A percentile compares a stretch with the other conserved stretches of the same genome.
Evolutionary conservation across 805 yeast species (phyloP).

Genomic region (Ogataea corticis): DNA sequence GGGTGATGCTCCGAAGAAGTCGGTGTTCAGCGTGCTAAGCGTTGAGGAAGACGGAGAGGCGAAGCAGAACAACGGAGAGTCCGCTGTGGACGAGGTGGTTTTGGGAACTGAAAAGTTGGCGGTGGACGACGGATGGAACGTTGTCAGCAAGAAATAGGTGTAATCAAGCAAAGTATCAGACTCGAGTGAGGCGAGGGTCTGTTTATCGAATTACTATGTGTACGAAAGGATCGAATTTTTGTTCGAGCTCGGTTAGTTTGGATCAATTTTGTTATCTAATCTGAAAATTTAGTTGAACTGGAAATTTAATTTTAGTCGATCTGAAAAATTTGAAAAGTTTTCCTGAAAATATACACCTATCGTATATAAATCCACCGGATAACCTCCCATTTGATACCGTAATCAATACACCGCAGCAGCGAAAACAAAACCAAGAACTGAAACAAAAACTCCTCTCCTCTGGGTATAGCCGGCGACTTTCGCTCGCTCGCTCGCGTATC

Average conservation of each 20-base stretch:
- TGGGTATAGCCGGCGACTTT: too few species aligned
- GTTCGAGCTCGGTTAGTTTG: too few species aligned
- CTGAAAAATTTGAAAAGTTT: background rate
- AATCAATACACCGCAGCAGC: background rate
- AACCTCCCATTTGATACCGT: background rate
- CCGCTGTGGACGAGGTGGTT: slow-evolving; percentile 15
- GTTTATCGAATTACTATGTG: too few species aligned
- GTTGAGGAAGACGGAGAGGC: slow-evolving; percentile 53
- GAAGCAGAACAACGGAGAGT: slow-evolving; percentile 20
- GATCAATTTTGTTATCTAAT: too few species aligned
- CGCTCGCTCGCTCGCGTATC: too few species aligned
- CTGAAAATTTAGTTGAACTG: background rate
- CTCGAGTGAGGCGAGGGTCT: too few species aligned
- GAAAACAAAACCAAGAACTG: background rate
- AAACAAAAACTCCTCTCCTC: too few species aligned
- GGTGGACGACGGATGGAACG: slow-evolving; percentile 47
- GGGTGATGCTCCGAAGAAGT: slow-evolving; percentile 38
- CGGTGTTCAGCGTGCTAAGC: slow-evolving; percentile 51
- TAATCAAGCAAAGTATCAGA: too few species aligned
- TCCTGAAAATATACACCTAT: too few species aligned
- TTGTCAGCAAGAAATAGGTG: slow-evolving; percentile 37
- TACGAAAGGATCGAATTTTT: too few species aligned
- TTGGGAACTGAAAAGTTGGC: slow-evolving; percentile 37
- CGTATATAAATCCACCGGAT: too few species aligned
- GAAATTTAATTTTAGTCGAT: background rate